Evolutionary conservation across 257 asterid species (phyloP).

Genomic region (Pogostemon cablin): DNA sequence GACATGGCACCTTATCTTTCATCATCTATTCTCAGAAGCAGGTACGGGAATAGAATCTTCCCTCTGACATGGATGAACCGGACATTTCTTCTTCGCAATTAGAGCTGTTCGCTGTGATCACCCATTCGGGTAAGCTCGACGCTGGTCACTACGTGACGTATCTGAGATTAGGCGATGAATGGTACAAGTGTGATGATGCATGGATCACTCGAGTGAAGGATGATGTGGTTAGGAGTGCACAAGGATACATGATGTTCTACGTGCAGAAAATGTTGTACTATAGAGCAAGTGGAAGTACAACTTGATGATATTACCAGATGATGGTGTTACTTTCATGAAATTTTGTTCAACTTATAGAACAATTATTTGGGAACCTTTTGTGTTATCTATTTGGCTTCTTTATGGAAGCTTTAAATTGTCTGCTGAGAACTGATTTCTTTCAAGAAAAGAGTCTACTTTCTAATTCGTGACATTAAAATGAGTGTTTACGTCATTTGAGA

Average conservation of each 20-base stretch:
- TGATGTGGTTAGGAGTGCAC: slow-evolving; percentile 72
- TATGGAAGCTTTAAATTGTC: too few species aligned
- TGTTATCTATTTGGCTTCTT: slow-evolving; percentile 14
- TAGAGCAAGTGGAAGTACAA: slow-evolving; percentile 56
- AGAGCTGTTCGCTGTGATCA: slow-evolving; percentile 87
- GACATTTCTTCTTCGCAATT: slow-evolving; percentile 65
- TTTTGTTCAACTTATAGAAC: slow-evolving; percentile 22
- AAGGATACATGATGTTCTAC: slow-evolving; percentile 88
- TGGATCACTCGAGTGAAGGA: slow-evolving; percentile 81
- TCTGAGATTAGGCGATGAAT: slow-evolving; percentile 67
- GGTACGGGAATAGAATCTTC: slow-evolving; percentile 76
- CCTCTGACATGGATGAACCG: slow-evolving; percentile 56
- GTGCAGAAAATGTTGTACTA: slow-evolving; percentile 88
- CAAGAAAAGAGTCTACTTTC: too few species aligned
- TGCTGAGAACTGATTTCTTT: too few species aligned
- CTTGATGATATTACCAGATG: neutral
- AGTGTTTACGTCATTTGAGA: too few species aligned
- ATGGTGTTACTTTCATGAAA: slow-evolving; percentile 9
- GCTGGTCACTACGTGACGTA: slow-evolving; percentile 88
- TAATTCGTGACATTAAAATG: too few species aligned
- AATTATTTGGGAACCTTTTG: slow-evolving; percentile 2
- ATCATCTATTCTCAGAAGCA: slow-evolving; percentile 76
- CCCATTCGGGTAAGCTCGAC: slow-evolving; percentile 81
- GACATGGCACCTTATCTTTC: slow-evolving; percentile 89
- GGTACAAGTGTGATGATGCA: slow-evolving; percentile 94